Percentiles rank a stretch among this genome's conserved stretches.
These are phyloP conservation scores for Solanum medicagineum DNA, from an alignment of 257 asterid species.

Conservation along the genomic window DNA sequence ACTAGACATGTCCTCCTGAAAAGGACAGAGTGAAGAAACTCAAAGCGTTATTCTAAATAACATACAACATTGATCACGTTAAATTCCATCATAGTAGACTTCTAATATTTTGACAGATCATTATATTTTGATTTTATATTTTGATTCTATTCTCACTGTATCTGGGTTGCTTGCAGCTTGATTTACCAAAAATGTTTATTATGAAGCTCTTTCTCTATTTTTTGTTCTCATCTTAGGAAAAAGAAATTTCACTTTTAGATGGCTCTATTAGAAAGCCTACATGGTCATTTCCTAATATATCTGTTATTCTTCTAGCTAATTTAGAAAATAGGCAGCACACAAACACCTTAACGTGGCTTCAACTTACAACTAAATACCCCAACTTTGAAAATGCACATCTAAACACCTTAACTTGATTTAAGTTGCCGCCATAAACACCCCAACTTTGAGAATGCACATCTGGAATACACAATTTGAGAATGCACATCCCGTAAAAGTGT, in stretches of 20 bases:
- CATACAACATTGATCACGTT: background rate
- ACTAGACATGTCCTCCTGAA: background rate
- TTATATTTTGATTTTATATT: background rate
- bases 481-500: background rate
- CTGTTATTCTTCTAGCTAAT: background rate
- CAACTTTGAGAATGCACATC: background rate
- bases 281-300: background rate
- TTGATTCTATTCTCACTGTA: background rate
- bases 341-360: background rate
- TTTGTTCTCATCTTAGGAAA: background rate
- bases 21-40: background rate
- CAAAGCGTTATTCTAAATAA: background rate
- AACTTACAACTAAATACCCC: background rate
- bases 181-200: background rate
- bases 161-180: background rate
- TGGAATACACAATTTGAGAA: background rate
- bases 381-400: background rate
- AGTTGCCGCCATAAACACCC: background rate
- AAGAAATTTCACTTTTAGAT: background rate
- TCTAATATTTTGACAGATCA: background rate
- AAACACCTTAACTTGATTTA: background rate
- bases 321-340: background rate
- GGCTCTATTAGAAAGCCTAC: background rate
- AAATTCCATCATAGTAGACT: background rate
- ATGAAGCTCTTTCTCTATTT: background rate